Percentiles rank a stretch among this genome's conserved stretches.
These are phyloP conservation scores for Pyricularia sp. DNA, from an alignment of 2,329 filamentous ascomycete genomes.

Conservation along the genomic window DNA sequence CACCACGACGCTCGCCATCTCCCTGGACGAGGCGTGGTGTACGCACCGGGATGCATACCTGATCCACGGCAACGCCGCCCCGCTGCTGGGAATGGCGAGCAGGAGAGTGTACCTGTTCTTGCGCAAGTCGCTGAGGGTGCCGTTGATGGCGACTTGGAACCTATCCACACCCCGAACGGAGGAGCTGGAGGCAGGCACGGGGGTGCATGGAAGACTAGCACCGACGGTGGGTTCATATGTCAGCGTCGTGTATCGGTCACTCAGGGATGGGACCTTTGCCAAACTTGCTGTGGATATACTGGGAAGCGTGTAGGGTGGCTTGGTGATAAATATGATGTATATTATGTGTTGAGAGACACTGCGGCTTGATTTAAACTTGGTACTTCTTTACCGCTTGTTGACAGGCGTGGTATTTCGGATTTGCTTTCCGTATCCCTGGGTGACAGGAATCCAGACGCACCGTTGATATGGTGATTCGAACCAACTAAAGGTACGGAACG, in stretches of 20 bases:
- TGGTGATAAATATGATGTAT: too few relatives aligned
- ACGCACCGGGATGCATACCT: not conserved
- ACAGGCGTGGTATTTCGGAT: too few relatives aligned
- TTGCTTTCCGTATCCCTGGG: too few relatives aligned
- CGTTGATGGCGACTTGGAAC: not conserved
- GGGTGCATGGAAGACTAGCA: not conserved
- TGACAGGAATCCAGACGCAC: too few relatives aligned
- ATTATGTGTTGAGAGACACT: too few relatives aligned
- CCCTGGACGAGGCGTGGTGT: not conserved
- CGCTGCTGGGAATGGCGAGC: not conserved
- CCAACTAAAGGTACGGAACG: too few relatives aligned
- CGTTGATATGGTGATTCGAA: too few relatives aligned
- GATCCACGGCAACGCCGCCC: not conserved
- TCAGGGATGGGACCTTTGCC: not conserved
- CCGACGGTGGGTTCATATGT: not conserved
- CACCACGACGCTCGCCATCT: not conserved
- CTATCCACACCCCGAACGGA: not conserved
- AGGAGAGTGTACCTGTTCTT: not conserved
- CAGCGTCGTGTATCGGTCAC: not conserved
- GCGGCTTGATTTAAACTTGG: too few relatives aligned
- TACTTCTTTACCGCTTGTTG: too few relatives aligned
- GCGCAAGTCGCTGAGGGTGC: not conserved
- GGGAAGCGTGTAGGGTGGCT: not conserved
- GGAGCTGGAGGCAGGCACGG: not conserved
- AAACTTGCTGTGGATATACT: not conserved